Evolutionary conservation across 495 filamentous ascomycete genomes (phyloP), one percentile per base, ranked within the genome.

Genomic region (Aspergillus affinis): DNA sequence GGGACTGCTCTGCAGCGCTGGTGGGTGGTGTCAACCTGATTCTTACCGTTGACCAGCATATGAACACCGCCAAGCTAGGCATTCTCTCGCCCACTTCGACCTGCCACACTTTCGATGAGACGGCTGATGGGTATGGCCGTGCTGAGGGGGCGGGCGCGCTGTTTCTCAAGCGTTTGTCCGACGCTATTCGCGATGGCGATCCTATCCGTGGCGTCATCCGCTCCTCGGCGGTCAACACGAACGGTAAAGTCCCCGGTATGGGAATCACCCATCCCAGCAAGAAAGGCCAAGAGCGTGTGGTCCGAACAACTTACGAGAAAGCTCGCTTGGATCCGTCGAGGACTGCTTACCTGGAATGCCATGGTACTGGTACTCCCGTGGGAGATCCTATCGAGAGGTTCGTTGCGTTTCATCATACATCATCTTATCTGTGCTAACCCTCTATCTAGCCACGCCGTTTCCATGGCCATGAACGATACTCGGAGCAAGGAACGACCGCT

Each of bases 201-300:
- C 60, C 60, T 0, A 73, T 81, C 27, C 68, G 71, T 3, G 70
- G 70, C 2, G 56, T 82, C 9, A 76, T 84, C 26, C 66, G 75
- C 6, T 66, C 62, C 2, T 72, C 68, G 4, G 69, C 78, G 0
- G 64, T 83, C 21, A 90, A 86, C 57, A 78, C 61, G 15, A 65
- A 76, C 56, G 72, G 74, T 0, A 48, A 65, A 55, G 61, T 74
- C 21, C 44, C 61, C 1, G 63, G 65, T 15, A 27, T 19, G 44
- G 57, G 57, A 15, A 69, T 73, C 6, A 65, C 67, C 4, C 46
- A 54, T 17, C 73, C 73, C 7, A 66, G 27, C 29, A 10, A 46
- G 0, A 54, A 62, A 8, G 70, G 66, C 0, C 76, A 77, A 51
- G 65, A 48, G 3, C 41, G 32, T 0, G 56, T 70, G 13, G 72